A percentile compares a stretch with the other conserved stretches of the same genome.
Evolutionary conservation across 441 rosid species (phyloP).

Genomic region (Jatropha multifida): DNA sequence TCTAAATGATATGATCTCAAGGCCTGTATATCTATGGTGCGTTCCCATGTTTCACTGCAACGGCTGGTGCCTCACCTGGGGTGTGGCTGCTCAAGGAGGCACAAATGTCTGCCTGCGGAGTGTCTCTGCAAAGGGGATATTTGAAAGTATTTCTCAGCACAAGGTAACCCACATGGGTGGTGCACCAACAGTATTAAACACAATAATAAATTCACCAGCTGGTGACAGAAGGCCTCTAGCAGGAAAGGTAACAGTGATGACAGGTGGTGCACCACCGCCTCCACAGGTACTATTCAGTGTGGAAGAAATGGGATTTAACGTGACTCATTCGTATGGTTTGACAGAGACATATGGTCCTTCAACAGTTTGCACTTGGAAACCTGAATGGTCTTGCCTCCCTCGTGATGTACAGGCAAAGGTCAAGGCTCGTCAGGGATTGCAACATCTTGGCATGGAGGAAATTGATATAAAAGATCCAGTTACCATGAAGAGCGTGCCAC

Average conservation of each 20-base stretch:
- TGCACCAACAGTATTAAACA: conserved; percentile 67
- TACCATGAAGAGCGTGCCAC: conserved; percentile 53
- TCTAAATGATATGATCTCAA: conserved; percentile 50
- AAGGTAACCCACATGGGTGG: conserved; percentile 71
- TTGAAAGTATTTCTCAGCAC: conserved; percentile 42
- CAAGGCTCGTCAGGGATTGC: conserved; percentile 62
- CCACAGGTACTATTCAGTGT: conserved; percentile 51
- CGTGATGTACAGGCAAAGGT: conserved; percentile 39
- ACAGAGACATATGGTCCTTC: conserved; percentile 79
- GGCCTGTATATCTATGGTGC: conserved; percentile 64
- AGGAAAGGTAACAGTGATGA: conserved; percentile 48
- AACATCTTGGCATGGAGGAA: conserved; percentile 62
- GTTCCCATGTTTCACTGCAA: conserved; percentile 86
- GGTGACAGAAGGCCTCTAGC: conserved; percentile 41
- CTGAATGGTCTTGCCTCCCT: conserved; percentile 67
- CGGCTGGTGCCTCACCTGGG: conserved; percentile 86
- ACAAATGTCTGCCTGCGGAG: conserved; percentile 54
- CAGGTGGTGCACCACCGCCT: conserved; percentile 68
- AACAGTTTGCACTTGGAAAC: conserved; percentile 57
- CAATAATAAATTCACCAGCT: conserved; percentile 48
- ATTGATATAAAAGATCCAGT: conserved; percentile 51
- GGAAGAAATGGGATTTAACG: conserved; percentile 56
- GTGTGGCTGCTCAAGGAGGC: conserved; percentile 66
- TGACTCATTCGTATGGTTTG: conserved; percentile 63
- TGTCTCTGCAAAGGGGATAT: conserved; percentile 49